phyloP scores from a whole-genome alignment of 2,329 filamentous ascomycete genomes.

The Neurospora sp. region DNA sequence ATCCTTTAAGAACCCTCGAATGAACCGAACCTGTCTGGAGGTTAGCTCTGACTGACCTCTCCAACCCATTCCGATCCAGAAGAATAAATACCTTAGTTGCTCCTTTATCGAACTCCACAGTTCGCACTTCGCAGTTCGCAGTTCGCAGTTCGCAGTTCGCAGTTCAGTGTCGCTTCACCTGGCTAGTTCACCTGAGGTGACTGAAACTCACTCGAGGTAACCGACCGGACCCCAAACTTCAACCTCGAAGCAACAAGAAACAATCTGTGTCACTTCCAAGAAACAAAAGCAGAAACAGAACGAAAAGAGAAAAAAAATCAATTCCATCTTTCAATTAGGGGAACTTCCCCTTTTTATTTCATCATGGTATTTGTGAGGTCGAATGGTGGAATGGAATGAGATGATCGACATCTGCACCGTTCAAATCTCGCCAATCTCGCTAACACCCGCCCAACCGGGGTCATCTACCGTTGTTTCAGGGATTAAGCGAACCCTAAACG shows the following conservation, averaged over 20 bases:
- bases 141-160: background rate
- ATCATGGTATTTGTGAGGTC: background rate
- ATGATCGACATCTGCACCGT: background rate
- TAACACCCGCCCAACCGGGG: background rate
- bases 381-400: background rate
- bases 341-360: background rate
- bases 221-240: background rate
- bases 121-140: background rate
- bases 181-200: background rate
- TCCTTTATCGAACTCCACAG: background rate
- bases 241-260: background rate
- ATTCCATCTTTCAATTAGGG: background rate
- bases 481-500: background rate
- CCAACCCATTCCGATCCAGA: background rate
- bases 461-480: background rate
- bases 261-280: background rate
- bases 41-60: background rate
- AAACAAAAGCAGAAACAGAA: background rate
- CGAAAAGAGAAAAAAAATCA: background rate
- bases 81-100: background rate
- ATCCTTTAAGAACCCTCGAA: background rate
- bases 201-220: background rate
- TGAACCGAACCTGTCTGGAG: background rate
- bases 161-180: background rate
- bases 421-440: background rate